phyloP scores from a whole-genome alignment of 2,329 filamentous ascomycete species.

The Pestalotiopsis fici region DNA sequence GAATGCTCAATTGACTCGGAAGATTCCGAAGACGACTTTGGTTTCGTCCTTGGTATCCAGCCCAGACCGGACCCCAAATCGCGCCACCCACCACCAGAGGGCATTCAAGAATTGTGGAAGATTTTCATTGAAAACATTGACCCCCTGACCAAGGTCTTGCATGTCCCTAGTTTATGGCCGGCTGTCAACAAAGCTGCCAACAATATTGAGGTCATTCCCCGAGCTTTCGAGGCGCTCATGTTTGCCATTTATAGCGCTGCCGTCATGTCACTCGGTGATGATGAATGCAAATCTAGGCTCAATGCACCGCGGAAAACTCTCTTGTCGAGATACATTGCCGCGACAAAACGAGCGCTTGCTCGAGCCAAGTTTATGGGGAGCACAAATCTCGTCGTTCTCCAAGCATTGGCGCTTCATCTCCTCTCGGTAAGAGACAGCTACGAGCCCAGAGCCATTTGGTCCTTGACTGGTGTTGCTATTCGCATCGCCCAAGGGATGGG shows the following conservation, averaged over 20 bases:
- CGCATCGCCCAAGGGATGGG: slow-evolving; percentile 56
- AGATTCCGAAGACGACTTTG: slow-evolving; percentile 23
- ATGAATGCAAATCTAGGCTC: slow-evolving; percentile 39
- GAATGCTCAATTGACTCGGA: slow-evolving; percentile 18
- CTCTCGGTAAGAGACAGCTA: slow-evolving; percentile 36
- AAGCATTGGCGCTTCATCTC: slow-evolving; percentile 52
- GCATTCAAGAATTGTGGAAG: slow-evolving; percentile 7
- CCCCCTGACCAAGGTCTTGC: background rate
- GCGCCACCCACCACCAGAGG: slow-evolving; percentile 5
- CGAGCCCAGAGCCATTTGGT: slow-evolving; percentile 52
- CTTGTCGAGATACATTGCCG: slow-evolving; percentile 38
- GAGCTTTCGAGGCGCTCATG: slow-evolving; percentile 3
- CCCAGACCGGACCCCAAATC: slow-evolving; percentile 6
- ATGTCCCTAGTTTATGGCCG: slow-evolving; percentile 5
- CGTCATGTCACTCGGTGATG: slow-evolving; percentile 39
- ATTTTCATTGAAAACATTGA: slow-evolving; percentile 6
- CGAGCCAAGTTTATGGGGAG: slow-evolving; percentile 52
- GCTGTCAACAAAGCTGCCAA: background rate
- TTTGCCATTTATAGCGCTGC: slow-evolving; percentile 46
- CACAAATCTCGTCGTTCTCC: slow-evolving; percentile 52
- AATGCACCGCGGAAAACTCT: slow-evolving; percentile 35
- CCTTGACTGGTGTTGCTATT: slow-evolving; percentile 49
- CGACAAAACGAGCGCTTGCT: slow-evolving; percentile 47
- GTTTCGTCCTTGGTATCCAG: slow-evolving; percentile 21
- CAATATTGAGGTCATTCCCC: background rate